These are phyloP conservation scores for Breynia disticha DNA, from an alignment of 441 rosid species.

Conservation along the genomic window DNA sequence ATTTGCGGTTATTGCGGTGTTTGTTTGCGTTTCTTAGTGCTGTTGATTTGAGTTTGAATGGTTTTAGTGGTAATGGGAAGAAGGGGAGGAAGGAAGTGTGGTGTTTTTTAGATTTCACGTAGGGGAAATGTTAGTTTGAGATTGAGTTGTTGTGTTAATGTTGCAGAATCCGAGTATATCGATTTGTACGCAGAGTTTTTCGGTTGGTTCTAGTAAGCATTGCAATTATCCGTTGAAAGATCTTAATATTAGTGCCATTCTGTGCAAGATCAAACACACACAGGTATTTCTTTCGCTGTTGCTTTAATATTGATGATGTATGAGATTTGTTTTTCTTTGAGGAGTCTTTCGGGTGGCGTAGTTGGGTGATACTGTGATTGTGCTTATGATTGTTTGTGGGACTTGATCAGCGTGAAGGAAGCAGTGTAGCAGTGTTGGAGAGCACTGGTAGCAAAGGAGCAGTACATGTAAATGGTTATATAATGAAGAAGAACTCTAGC, in stretches of 20 bases:
- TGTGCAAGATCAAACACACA: conserved; percentile 58
- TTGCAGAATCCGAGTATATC: conserved; percentile 45
- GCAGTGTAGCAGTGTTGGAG: conserved; percentile 61
- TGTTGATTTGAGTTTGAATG: not conserved
- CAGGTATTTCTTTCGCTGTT: conserved; percentile 34
- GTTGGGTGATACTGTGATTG: conserved; percentile 22
- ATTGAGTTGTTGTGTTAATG: conserved; percentile 7
- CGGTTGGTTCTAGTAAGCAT: conserved; percentile 49
- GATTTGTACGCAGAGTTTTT: conserved; percentile 28
- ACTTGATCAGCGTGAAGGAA: conserved; percentile 78
- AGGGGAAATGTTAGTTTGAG: not conserved
- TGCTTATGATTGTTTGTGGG: conserved; percentile 65
- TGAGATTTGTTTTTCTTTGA: conserved; percentile 19
- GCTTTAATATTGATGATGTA: not conserved
- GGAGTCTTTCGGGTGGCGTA: conserved; percentile 29
- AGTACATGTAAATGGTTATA: conserved; percentile 66
- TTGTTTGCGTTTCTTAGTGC: too few species aligned
- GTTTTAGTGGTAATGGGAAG: not conserved
- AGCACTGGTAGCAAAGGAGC: conserved; percentile 66
- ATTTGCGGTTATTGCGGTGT: conserved; percentile 6
- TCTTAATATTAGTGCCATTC: conserved; percentile 28
- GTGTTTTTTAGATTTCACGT: not conserved
- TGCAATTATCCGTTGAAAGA: conserved; percentile 50
- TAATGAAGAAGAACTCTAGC: conserved; percentile 38
- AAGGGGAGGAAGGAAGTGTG: too few species aligned